Percentiles rank a stretch among this genome's conserved stretches.
phyloP scores from a whole-genome alignment of 139 green algal species.

The Yamagishiella unicocca region DNA sequence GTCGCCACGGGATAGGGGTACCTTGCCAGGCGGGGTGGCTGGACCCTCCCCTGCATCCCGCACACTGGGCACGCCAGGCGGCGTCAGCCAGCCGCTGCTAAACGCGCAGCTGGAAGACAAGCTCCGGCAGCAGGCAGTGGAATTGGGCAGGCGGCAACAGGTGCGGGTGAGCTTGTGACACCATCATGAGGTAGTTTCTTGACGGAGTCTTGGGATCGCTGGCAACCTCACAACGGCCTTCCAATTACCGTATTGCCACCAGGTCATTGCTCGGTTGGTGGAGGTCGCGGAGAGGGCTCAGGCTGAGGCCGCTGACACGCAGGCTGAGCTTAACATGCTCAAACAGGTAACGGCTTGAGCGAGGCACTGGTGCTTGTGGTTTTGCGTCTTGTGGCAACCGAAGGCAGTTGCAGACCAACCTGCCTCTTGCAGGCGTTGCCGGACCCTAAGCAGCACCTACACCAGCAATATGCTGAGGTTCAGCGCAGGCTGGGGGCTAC shows the following conservation, averaged over 20 bases:
- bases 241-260: background rate
- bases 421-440: conserved; percentile 39
- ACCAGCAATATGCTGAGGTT: conserved; percentile 46
- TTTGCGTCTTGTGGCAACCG: no score
- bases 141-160: conserved; percentile 53
- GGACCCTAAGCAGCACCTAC: conserved; percentile 33
- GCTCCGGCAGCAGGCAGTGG: conserved; percentile 45
- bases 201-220: background rate
- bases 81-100: no score
- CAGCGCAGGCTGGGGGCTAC: conserved; percentile 47
- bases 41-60: no score
- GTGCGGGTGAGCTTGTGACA: no score
- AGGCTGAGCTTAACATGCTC: background rate
- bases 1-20: no score
- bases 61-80: no score
- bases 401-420: no score
- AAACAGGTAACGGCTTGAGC: conserved; percentile 29
- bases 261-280: conserved; percentile 51
- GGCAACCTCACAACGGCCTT: background rate
- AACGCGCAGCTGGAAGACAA: conserved; percentile 33
- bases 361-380: background rate
- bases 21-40: no score
- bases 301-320: background rate
- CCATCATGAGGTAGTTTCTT: no score
- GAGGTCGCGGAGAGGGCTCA: conserved; percentile 44